These are phyloP conservation scores for Chaetomium cochliodes DNA, from an alignment of 495 filamentous ascomycete genomes.

Conservation along the genomic window DNA sequence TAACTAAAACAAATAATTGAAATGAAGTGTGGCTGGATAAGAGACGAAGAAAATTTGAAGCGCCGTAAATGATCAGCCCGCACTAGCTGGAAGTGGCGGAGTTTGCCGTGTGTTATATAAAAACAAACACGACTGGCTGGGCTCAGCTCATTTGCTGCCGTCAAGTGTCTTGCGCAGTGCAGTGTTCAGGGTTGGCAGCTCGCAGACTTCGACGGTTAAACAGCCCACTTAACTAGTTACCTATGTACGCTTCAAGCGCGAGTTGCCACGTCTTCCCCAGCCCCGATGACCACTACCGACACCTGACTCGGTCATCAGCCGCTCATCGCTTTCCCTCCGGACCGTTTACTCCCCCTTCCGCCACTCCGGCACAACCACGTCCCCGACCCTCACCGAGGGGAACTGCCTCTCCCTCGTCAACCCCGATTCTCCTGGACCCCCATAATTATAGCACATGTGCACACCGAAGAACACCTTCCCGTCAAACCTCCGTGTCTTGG, in stretches of 20 bases:
- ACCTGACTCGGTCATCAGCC: neutral
- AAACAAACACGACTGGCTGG: neutral
- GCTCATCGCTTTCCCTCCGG: neutral
- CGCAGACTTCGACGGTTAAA: neutral
- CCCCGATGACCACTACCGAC: constrained; percentile 1
- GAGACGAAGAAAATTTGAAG: neutral
- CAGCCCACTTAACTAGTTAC: neutral
- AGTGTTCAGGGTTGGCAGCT: neutral
- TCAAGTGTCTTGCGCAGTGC: neutral
- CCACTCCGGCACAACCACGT: constrained; percentile 42
- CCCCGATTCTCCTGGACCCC: constrained; percentile 22
- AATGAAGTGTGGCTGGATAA: neutral
- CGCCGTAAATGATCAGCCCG: neutral
- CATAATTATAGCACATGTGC: constrained; percentile 58
- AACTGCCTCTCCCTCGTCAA: constrained; percentile 38
- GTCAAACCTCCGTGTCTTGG: constrained; percentile 76
- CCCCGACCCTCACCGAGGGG: constrained; percentile 58
- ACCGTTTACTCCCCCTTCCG: constrained; percentile 4
- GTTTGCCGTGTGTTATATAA: neutral
- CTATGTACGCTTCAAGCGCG: neutral
- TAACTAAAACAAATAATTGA: neutral
- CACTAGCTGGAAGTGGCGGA: neutral
- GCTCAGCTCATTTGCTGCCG: neutral
- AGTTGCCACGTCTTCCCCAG: neutral
- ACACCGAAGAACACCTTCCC: constrained; percentile 85